Evolutionary conservation across 2,329 filamentous ascomycete genomes (phyloP).

Genomic region (Colletotrichum melonis): DNA sequence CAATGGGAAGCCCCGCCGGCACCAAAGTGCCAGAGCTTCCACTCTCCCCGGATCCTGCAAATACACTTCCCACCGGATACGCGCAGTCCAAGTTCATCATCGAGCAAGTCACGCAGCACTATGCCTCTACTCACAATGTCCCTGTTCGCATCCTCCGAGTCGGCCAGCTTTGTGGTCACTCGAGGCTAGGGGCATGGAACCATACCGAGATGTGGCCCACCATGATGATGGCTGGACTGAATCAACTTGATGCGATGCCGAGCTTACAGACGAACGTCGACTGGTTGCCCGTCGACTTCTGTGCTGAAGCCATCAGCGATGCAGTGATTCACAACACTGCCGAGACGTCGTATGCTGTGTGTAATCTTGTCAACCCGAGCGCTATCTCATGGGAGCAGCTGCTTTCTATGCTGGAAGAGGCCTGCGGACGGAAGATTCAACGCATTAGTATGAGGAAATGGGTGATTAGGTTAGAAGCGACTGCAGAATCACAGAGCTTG

Average conservation of each 20-base stretch:
- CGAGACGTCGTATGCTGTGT: background rate
- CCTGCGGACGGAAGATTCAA: background rate
- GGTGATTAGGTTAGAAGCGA: slow-evolving; percentile 2
- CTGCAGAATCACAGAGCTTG: background rate
- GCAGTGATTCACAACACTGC: background rate
- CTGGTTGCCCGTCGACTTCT: slow-evolving; percentile 27
- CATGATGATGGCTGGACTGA: slow-evolving; percentile 13
- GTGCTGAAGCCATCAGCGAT: background rate
- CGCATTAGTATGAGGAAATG: background rate
- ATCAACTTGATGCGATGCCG: slow-evolving; percentile 8
- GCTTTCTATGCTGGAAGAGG: background rate
- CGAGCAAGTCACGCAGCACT: slow-evolving; percentile 18
- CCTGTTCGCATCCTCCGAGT: slow-evolving; percentile 7
- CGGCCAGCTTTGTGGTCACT: slow-evolving; percentile 24
- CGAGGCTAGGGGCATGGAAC: background rate
- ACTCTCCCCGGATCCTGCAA: background rate
- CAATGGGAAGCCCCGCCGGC: background rate
- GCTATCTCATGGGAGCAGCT: background rate
- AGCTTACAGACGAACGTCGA: slow-evolving; percentile 2
- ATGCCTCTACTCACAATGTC: background rate
- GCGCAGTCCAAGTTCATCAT: slow-evolving; percentile 28
- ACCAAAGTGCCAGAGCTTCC: background rate
- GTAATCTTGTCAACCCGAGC: background rate
- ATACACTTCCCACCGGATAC: slow-evolving; percentile 10
- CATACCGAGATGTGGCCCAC: slow-evolving; percentile 28